Base-by-base conservation (phyloP, 1,139 yeast genomes). In the Hyphopichia burtonii region DNA sequence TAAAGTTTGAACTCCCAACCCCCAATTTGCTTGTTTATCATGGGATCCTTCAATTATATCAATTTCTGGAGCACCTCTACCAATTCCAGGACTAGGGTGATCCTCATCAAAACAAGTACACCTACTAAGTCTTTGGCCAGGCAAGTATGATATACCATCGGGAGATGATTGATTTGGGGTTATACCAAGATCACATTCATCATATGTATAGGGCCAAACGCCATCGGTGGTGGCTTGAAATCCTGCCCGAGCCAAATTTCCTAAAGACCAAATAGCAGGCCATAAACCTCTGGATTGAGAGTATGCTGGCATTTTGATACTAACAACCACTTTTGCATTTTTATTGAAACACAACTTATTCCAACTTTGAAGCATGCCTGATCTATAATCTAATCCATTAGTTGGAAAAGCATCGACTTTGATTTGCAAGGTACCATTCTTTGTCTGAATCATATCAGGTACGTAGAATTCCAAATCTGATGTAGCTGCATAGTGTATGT, bases 191-290 rank as follows among this genome's bases (percentile, higher is more conserved):
- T 63, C 68, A 44, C 68, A 63, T 36, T 54, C 60, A 38, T 62
- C 56, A 47, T 63, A 63, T 4, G 66, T 56, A 41, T 63, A 63
- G 2, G 68, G 68, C 68, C 68, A 63, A 6, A 60, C 56, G 9
- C 68, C 68, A 40, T 63, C 67, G 4, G 66, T 62, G 10, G 61
- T 52, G 14, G 66, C 63, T 46, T 56, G 55, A 41, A 51, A 63
- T 1, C 68, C 67, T 1, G 68, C 65, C 9, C 67, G 41, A 3
- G 64, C 68, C 34, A 63, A 47, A 38, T 63, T 63, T 1, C 68
- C 68, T 46, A 63, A 48, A 34, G 64, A 54, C 68, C 68, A 63
- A 16, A 59, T 48, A 3, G 66, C 67, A 1, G 68, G 68, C 68
- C 68, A 63, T 39, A 61, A 46, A 0, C 68, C 68, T 17, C 52